A percentile compares a stretch with the other conserved stretches of the same genome.
These are phyloP conservation scores for Solanum virginianum DNA, from an alignment of 257 asterid species.

Conservation along the genomic window DNA sequence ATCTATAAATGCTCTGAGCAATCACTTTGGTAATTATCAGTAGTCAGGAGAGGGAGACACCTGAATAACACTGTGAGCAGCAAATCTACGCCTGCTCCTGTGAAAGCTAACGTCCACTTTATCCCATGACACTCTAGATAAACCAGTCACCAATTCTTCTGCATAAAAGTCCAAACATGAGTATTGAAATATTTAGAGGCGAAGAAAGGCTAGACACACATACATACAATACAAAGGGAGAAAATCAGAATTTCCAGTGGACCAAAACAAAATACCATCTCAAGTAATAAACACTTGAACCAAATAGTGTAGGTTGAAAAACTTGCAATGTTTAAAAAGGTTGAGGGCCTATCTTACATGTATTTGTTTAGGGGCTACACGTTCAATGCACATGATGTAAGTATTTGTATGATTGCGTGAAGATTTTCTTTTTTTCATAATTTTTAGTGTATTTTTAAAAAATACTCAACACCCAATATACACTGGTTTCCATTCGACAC, in stretches of 20 bases:
- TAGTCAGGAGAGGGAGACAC: slow-evolving; percentile 18
- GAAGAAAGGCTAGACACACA: neutral
- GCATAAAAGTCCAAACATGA: slow-evolving; percentile 7
- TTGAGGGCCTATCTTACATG: neutral
- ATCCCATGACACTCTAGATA: slow-evolving; percentile 87
- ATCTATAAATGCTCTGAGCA: neutral
- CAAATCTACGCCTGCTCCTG: slow-evolving; percentile 55
- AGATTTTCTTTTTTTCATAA: neutral
- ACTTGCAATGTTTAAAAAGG: neutral
- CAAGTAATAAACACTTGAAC: neutral
- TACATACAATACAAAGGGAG: neutral
- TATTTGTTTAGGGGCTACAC: neutral
- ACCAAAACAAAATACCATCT: neutral
- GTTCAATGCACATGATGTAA: neutral
- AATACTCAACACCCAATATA: neutral
- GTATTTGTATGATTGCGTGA: neutral
- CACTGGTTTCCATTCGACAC: neutral
- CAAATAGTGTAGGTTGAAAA: neutral
- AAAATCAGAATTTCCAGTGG: neutral
- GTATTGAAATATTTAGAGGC: neutral
- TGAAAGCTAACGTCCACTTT: slow-evolving; percentile 97
- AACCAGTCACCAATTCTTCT: slow-evolving; percentile 73
- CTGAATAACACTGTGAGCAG: slow-evolving; percentile 96
- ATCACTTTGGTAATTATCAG: neutral
- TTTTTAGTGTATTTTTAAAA: neutral